Evolutionary conservation across 2,329 filamentous ascomycete genomes (phyloP), one percentile per base, ranked within the genome.

Genomic region (Nothophaeocryptopus gaeumannii): DNA sequence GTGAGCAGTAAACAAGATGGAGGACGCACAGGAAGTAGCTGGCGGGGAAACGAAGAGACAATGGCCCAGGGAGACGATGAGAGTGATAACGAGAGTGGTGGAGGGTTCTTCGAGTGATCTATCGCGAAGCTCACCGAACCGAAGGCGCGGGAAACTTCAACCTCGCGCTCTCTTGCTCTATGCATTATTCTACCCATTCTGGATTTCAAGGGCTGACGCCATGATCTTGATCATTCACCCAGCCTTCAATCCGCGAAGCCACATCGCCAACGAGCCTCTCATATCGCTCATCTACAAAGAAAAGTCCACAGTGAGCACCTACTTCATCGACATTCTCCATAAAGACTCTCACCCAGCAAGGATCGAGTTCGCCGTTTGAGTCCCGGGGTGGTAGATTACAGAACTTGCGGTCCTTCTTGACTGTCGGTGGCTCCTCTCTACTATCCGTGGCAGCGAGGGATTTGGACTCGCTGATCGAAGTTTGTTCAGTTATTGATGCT

Each of bases 241-340:
- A 70, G 26, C 58, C 54, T 47, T 67, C 64, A 12, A 70, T 58
- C 53, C 66, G 54, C 47, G 63, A 66, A 33, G 64, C 63, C 29
- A 70, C 67, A 48, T 70, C 66, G 8, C 66, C 67, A 8, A 70
- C 66, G 39, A 70, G 47, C 8, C 61, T 49, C 53, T 69, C 65
- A 48, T 70, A 70, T 50, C 66, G 52, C 52, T 83, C 77, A 5
- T 85, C 84, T 0, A 82, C 71, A 10, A 88, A 81, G 71, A 95
- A 96, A 44, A 96, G 72, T 0, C 86, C 85, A 54, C 88, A 92
- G 66, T 95, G 90, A 8, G 90, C 91, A 5, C 82, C 84, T 1
- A 95, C 86, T 68, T 95, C 88, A 64, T 95, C 90, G 53, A 93
- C 83, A 45, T 83, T 84, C 50, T 85, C 79, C 87, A 96, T 93